Conservation (phyloP, 352 stramenopile genomes). For the Phytopythium kandeliae region DNA sequence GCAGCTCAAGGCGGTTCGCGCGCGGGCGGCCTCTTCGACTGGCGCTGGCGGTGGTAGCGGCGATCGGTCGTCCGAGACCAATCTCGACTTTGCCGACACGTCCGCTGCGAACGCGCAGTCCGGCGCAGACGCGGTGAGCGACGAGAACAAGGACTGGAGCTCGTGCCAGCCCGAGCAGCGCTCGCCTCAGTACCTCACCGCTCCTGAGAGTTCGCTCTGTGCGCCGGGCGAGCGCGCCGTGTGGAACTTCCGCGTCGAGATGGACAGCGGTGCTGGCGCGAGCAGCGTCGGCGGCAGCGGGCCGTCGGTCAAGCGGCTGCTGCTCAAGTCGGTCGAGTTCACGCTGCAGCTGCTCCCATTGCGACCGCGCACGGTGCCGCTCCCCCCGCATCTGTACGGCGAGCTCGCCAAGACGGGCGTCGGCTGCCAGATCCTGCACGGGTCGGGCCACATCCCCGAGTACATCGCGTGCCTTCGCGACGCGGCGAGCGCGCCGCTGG, state of each 20-base stretch:
- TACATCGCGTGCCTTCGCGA: constrained; percentile 81
- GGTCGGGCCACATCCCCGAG: constrained; percentile 76
- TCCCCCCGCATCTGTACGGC: constrained; percentile 81
- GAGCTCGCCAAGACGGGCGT: constrained; percentile 81
- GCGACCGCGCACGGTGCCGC: constrained; percentile 66
- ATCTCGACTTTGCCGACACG: constrained; percentile 60
- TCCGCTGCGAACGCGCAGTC: constrained; percentile 22
- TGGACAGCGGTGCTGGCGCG: constrained; percentile 42
- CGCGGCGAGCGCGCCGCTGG: constrained; percentile 71
- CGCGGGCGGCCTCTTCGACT: constrained; percentile 48
- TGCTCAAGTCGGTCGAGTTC: constrained; percentile 89
- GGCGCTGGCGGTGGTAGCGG: constrained; percentile 18
- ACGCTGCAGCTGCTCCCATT: constrained; percentile 79
- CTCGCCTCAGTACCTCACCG: constrained; percentile 50
- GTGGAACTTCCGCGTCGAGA: constrained; percentile 88
- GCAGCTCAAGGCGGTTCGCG: constrained; percentile 53
- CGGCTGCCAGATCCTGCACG: constrained; percentile 75
- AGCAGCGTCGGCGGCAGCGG: constrained; percentile 22
- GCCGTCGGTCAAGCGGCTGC: constrained; percentile 48
- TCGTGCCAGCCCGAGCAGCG: constrained; percentile 82
- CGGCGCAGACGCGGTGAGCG: constrained; percentile 42
- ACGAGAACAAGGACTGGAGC: constrained; percentile 89
- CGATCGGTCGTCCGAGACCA: constrained; percentile 71
- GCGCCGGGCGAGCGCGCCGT: constrained; percentile 75
- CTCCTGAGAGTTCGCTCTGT: constrained; percentile 73